Base-by-base conservation (phyloP, 176 grass and related monocot species). In the Eragrostis curvula region DNA sequence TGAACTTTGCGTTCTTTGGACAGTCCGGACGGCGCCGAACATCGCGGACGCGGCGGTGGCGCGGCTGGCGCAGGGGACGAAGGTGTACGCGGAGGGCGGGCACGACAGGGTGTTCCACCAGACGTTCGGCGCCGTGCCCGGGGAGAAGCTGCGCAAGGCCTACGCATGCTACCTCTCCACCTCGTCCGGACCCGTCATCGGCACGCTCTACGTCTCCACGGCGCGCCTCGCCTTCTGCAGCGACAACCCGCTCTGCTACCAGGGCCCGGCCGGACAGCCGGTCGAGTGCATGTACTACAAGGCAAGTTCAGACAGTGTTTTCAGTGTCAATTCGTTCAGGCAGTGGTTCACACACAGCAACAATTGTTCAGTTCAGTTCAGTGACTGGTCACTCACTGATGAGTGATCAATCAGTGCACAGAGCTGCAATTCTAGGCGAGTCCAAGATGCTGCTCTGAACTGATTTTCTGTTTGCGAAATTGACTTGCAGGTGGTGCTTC, bases 111-210 rank as follows among this genome's bases (percentile, higher is more conserved):
- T 97, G 82, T 97, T 97, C 79, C 84, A 92, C 47, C 94, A 94
- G 87, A 82, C 66, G 79, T 97, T 97, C 73, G 94, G 88, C 51
- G 46, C 25, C 72, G 30, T 90, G 73, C 92, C 87, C 2, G 89
- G 87, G 40, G 89, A 97, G 79, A 85, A 97, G 68, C 92, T 97
- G 13, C 78, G 63, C 78, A 97, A 97, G 79, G 83, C 92, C 74
- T 97, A 94, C 73, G 94, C 94, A 6, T 97, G 94, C 85, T 97
- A 97, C 87, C 77, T 97, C 60, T 97, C 94, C 75, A 92, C 92
- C 74, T 97, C 92, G 45, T 78, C 92, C 3, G 94, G 94, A 56
- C 92, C 89, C 17, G 69, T 92, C 83, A 97, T 97, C 75, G 94
- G 94, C 83, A 97, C 87, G 62, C 86, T 94, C 23, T 94, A 92